These are phyloP conservation scores for Tephrocybe rancida DNA, from an alignment of 768 basidiomycete genomes.

Conservation along the genomic window DNA sequence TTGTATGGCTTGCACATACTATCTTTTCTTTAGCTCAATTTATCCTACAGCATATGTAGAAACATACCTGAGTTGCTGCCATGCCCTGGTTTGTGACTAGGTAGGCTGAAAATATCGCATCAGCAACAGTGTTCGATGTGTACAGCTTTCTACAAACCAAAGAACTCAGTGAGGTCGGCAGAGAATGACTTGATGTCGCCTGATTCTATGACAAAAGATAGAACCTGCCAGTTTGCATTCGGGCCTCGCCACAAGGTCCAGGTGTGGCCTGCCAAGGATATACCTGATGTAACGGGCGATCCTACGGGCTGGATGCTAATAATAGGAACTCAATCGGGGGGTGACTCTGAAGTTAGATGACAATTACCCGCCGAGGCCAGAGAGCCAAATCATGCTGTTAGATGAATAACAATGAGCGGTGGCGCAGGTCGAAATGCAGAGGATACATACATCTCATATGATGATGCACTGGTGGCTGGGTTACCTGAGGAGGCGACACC, in stretches of 20 bases:
- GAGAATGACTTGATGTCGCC: slow-evolving; percentile 54
- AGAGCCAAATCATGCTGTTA: slow-evolving; percentile 57
- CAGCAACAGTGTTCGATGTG: background rate
- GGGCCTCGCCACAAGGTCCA: slow-evolving; percentile 63
- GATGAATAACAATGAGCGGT: background rate
- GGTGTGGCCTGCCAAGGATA: slow-evolving; percentile 46
- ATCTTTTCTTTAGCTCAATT: background rate
- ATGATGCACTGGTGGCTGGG: slow-evolving; percentile 48
- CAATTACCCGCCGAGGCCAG: slow-evolving; percentile 57
- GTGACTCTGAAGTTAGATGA: too few relatives aligned
- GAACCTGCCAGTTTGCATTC: slow-evolving; percentile 55
- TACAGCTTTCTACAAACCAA: slow-evolving; percentile 37
- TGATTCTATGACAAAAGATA: slow-evolving; percentile 52
- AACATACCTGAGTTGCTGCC: slow-evolving; percentile 43
- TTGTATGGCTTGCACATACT: slow-evolving; percentile 46
- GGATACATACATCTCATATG: slow-evolving; percentile 51
- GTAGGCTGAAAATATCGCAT: slow-evolving; percentile 36
- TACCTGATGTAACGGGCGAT: slow-evolving; percentile 42
- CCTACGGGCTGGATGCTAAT: slow-evolving; percentile 58
- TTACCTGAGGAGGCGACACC: slow-evolving; percentile 42
- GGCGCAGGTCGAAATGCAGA: background rate
- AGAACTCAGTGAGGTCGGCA: slow-evolving; percentile 56
- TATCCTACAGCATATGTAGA: background rate
- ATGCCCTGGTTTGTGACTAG: slow-evolving; percentile 48
- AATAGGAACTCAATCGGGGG: background rate